Evolutionary conservation across 2,329 filamentous ascomycete species (phyloP).

Genomic region (Aspergillus pseudoviridinutans): DNA sequence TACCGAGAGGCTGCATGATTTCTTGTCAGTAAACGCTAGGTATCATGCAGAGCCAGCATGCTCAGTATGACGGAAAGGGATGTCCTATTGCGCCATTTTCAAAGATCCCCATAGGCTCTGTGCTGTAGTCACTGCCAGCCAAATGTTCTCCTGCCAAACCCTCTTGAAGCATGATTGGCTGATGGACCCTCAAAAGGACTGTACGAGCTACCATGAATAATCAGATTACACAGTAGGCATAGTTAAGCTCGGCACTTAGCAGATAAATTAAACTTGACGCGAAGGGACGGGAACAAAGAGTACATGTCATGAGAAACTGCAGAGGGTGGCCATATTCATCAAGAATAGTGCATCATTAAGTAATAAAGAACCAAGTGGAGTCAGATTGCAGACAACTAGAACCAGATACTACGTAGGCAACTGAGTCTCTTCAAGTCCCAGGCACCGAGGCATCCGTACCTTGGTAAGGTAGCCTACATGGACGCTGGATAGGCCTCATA

Average conservation of each 20-base stretch:
- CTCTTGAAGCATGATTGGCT: neutral
- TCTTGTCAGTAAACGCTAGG: neutral
- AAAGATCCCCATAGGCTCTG: constrained; percentile 25
- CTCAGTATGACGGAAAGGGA: constrained; percentile 8
- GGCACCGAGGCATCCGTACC: neutral
- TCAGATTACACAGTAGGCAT: neutral
- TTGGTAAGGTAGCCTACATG: neutral
- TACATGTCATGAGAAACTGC: neutral
- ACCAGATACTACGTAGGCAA: neutral
- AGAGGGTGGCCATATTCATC: neutral
- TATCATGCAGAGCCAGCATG: neutral
- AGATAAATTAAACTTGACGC: too few relatives aligned
- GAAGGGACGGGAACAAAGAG: neutral
- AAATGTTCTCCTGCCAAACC: constrained; percentile 1
- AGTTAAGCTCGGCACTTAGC: neutral
- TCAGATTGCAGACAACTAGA: neutral
- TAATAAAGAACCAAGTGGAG: neutral
- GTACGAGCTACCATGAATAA: neutral
- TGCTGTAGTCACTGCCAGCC: constrained; percentile 19
- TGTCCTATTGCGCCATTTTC: constrained; percentile 31
- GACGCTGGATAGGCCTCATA: neutral
- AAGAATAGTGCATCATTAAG: neutral
- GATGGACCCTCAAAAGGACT: neutral
- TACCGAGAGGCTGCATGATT: neutral
- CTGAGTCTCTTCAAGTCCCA: neutral